These are phyloP conservation scores for Penicillium sp. DNA, from an alignment of 2,329 filamentous ascomycete genomes.

Conservation along the genomic window DNA sequence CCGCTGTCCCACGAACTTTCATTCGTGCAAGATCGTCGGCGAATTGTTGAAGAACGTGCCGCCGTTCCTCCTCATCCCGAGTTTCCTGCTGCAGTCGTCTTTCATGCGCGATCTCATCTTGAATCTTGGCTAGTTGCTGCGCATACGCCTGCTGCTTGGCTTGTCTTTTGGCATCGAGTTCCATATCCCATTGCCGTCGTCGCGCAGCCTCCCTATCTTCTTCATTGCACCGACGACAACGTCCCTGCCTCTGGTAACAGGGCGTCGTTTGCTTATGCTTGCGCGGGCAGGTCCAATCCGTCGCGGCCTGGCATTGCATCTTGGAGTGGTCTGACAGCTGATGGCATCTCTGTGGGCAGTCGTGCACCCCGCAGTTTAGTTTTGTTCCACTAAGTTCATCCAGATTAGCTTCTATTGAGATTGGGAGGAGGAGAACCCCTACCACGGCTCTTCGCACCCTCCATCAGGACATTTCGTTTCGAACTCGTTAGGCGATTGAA, in stretches of 20 bases:
- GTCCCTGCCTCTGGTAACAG: constrained; percentile 50
- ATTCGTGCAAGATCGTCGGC: constrained; percentile 26
- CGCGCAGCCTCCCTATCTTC: constrained; percentile 53
- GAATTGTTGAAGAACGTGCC: constrained; percentile 26
- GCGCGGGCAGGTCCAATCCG: no score
- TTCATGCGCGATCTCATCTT: constrained; percentile 30
- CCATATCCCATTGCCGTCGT: constrained; percentile 57
- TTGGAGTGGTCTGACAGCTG: constrained; percentile 63
- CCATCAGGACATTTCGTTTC: constrained; percentile 68
- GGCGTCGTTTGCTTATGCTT: constrained; percentile 32
- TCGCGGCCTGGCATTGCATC: constrained; percentile 48
- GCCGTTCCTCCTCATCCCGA: constrained; percentile 25
- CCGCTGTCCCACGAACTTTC: neutral
- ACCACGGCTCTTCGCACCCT: constrained; percentile 70
- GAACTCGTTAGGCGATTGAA: constrained; percentile 58
- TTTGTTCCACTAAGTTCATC: constrained; percentile 41
- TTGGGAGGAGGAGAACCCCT: constrained; percentile 30
- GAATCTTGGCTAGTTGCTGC: constrained; percentile 26
- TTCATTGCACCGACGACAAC: constrained; percentile 58
- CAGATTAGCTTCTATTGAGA: constrained; percentile 3
- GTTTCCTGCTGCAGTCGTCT: constrained; percentile 25
- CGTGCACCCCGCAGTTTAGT: constrained; percentile 64
- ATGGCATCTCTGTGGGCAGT: constrained; percentile 67
- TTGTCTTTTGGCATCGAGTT: constrained; percentile 42
- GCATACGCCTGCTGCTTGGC: no score